Conservation (phyloP, 306 rosid species). For the Gastrolobium villosum region DNA sequence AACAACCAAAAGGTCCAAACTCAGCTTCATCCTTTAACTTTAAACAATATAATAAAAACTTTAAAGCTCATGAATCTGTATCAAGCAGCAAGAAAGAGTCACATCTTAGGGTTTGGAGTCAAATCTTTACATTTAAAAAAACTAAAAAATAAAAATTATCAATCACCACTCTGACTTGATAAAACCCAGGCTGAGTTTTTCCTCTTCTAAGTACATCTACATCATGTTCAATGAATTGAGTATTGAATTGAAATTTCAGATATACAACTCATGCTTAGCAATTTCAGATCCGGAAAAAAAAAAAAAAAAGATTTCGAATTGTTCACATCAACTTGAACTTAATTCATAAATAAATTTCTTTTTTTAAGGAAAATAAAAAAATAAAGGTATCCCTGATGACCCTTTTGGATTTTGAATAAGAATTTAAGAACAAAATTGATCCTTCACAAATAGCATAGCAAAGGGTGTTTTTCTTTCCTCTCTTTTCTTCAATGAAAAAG, state of each 20-base stretch:
- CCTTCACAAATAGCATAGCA: conserved; percentile 6
- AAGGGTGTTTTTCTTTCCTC: conserved; percentile 12
- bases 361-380: background rate
- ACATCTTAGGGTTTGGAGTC: background rate
- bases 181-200: conserved; percentile 1
- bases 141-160: background rate
- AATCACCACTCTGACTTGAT: conserved; percentile 16
- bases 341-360: background rate
- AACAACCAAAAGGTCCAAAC: conserved; percentile 4
- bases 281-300: conserved; percentile 28
- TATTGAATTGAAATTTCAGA: conserved; percentile 22
- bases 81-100: conserved; percentile 17
- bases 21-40: conserved; percentile 8
- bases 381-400: background rate
- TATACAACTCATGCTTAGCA: background rate
- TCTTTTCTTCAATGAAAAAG: background rate
- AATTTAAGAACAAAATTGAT: conserved; percentile 31
- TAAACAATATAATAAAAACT: background rate
- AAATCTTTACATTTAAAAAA: conserved; percentile 6
- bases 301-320: background rate
- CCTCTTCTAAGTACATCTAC: conserved; percentile 1
- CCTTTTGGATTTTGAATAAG: conserved; percentile 11
- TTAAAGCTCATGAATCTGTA: conserved; percentile 5
- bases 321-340: background rate
- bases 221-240: conserved; percentile 19